These are phyloP conservation scores for Pichia inconspicua DNA, from an alignment of 1,139 yeast species.

Conservation along the genomic window DNA sequence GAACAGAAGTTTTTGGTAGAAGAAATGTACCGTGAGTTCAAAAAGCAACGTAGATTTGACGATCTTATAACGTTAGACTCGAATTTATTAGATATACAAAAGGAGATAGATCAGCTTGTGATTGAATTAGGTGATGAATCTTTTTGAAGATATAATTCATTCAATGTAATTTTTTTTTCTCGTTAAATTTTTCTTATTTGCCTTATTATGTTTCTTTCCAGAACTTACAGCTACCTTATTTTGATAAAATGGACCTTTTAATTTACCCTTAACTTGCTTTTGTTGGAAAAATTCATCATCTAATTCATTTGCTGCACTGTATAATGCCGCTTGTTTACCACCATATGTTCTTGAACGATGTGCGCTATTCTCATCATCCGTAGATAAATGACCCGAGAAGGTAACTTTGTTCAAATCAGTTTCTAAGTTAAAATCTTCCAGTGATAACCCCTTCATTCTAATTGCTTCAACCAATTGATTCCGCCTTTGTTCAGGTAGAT, in stretches of 20 bases:
- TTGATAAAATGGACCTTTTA: constrained; percentile 68
- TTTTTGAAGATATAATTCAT: constrained; percentile 28
- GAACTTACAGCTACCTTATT: constrained; percentile 25
- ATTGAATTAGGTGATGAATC: constrained; percentile 58
- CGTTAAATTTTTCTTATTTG: constrained; percentile 47
- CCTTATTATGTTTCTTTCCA: constrained; percentile 72
- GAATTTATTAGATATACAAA: constrained; percentile 51
- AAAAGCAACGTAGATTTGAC: constrained; percentile 65
- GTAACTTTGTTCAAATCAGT: constrained; percentile 64
- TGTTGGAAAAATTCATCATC: constrained; percentile 78
- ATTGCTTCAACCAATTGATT: constrained; percentile 63
- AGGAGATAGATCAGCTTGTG: constrained; percentile 45
- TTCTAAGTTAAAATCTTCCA: constrained; percentile 54
- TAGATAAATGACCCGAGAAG: constrained; percentile 67
- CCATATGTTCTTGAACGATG: constrained; percentile 47
- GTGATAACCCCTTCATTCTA: constrained; percentile 42
- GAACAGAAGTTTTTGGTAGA: constrained; percentile 74
- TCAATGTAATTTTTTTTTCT: constrained; percentile 1
- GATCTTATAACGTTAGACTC: constrained; percentile 57
- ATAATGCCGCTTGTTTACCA: constrained; percentile 74
- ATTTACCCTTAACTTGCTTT: constrained; percentile 54
- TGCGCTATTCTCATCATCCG: constrained; percentile 35
- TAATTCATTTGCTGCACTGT: constrained; percentile 68
- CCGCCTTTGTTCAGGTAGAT: constrained; percentile 70
- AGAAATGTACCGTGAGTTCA: constrained; percentile 53